Base-by-base conservation (phyloP, 225 moss, liverwort and hornwort genomes). In the Pseudoscleropodium purum region DNA sequence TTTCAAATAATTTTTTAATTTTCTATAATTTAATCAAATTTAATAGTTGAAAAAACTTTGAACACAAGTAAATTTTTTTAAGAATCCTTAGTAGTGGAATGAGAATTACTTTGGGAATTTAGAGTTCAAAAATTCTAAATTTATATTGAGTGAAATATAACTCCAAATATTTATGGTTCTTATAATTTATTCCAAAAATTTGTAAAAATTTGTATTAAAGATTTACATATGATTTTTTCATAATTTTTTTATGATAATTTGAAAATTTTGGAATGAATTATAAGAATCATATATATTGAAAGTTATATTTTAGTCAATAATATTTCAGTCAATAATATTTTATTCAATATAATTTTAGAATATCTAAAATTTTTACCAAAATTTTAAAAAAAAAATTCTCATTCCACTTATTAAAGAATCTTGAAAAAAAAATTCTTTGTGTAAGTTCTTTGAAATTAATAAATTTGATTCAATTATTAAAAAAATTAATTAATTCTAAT, bases 91-190 rank as follows among this genome's bases (percentile, higher is more conserved):
- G 13, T 2, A 34, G 25, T 70, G 8, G 8, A 70, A 25, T 70
- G 25, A 41, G 1, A 25, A 39, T 41, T 39, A 4, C 1, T 39
- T 39, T 39, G 24, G 13, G 8, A 23, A 23, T 21, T 68, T 37
- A 7, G 25, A 70, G 14, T 25, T 25, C 4, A 7, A 0, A 12
- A n/a, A 21, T 37, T 68, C 7, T 4, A 21, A 37, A 21, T 6
- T 21, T 11, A 11, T 8, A 11, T 68, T 41, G 8, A 15, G 15
- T 26, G 1, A 72, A 72, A 15, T 41, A 15, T 26, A 0, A 26
- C 0, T 9, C 5, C 9, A 72, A 15, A 72, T 39, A 15, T 39
- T n/a, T n/a, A 23, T 13, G 3, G 0, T 13, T 23, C 1, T 13
- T 23, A 15, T 21, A 20, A 20, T 37, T 64, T 11, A 31, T 4